Percentiles rank a stretch among this genome's conserved stretches.
These are phyloP conservation scores for Fusarium chlamydosporum DNA, from an alignment of 2,329 filamentous ascomycete genomes.

Conservation along the genomic window DNA sequence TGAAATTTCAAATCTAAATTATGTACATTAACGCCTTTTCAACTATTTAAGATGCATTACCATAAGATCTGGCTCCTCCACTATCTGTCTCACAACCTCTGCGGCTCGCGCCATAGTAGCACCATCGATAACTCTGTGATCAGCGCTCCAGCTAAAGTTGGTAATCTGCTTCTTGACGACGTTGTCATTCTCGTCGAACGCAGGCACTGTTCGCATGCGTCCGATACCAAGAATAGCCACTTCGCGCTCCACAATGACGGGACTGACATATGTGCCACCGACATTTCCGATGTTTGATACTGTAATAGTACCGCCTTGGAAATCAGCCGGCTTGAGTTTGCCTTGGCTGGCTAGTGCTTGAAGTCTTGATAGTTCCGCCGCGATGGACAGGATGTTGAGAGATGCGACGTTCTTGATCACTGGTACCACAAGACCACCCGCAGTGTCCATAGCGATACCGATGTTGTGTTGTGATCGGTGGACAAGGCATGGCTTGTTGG, in stretches of 20 bases:
- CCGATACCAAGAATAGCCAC: constrained; percentile 94
- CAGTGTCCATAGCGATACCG: constrained; percentile 95
- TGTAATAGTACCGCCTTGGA: constrained; percentile 91
- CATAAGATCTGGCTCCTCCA: constrained; percentile 91
- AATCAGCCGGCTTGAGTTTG: constrained; percentile 79
- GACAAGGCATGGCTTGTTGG: constrained; percentile 79
- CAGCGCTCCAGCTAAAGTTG: constrained; percentile 96
- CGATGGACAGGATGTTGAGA: constrained; percentile 83
- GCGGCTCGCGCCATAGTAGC: constrained; percentile 94
- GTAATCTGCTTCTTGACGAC: constrained; percentile 83
- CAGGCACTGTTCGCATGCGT: constrained; percentile 82
- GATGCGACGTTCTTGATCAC: constrained; percentile 87
- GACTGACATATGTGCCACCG: constrained; percentile 90
- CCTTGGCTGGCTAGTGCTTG: constrained; percentile 80
- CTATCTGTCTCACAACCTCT: constrained; percentile 79
- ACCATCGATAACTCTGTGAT: constrained; percentile 94
- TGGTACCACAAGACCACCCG: constrained; percentile 87
- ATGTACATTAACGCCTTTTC: constrained; percentile 10
- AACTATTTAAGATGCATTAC: constrained; percentile 81
- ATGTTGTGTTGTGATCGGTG: constrained; percentile 92
- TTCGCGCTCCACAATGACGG: constrained; percentile 91
- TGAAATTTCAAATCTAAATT: constrained; percentile 25
- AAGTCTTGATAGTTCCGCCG: constrained; percentile 80
- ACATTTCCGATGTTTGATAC: constrained; percentile 97
- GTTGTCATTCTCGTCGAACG: constrained; percentile 73